These are phyloP conservation scores for Hyparrhenia diplandra DNA, from an alignment of 176 grass and related monocot species.

Conservation along the genomic window DNA sequence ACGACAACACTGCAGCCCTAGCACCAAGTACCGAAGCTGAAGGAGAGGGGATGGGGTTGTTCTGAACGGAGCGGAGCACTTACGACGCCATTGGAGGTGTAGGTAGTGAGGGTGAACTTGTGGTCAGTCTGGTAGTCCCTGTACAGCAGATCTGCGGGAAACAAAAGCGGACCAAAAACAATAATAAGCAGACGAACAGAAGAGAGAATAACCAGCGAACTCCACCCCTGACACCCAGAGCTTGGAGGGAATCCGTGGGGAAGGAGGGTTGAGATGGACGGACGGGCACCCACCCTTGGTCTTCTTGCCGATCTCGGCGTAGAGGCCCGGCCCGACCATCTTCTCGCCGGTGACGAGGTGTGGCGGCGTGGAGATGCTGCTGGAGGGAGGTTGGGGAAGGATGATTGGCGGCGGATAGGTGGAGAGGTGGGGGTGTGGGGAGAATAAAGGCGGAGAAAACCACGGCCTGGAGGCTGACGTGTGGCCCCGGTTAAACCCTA, in stretches of 20 bases:
- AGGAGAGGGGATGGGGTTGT: background rate
- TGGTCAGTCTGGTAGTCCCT: slow-evolving; percentile 80
- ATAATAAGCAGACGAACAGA: background rate
- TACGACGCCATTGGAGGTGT: slow-evolving; percentile 55
- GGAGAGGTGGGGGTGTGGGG: background rate
- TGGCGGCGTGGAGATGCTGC: background rate
- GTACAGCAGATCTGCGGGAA: slow-evolving; percentile 66
- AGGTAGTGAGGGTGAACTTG: slow-evolving; percentile 69
- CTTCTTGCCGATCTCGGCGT: slow-evolving; percentile 62
- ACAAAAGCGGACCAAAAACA: background rate
- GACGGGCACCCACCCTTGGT: slow-evolving; percentile 35
- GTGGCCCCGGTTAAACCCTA: slow-evolving; percentile 52
- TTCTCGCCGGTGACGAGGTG: slow-evolving; percentile 19
- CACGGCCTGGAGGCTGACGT: background rate
- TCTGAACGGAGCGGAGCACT: slow-evolving; percentile 1
- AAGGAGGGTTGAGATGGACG: background rate
- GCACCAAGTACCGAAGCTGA: background rate
- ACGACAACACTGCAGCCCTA: background rate
- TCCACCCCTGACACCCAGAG: background rate
- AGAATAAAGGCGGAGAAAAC: slow-evolving; percentile 24
- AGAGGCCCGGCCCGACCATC: slow-evolving; percentile 61
- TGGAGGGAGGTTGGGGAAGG: background rate
- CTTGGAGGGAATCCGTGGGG: background rate
- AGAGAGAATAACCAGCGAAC: background rate
- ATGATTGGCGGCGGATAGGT: slow-evolving; percentile 25